phyloP scores from a whole-genome alignment of 2,329 filamentous ascomycete species.

The Cordyceps militaris region DNA sequence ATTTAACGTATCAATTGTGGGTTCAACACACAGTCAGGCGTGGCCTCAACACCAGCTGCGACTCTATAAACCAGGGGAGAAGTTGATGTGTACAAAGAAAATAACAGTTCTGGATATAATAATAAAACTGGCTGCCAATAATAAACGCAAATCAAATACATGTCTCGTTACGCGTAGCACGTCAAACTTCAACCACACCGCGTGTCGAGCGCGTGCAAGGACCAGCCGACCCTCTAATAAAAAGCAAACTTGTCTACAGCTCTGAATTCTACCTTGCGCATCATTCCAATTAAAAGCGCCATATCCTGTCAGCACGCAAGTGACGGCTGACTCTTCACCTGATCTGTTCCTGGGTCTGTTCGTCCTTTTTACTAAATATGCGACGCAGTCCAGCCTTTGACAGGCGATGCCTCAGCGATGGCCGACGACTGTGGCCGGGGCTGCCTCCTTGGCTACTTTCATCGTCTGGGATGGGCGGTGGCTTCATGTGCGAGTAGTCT shows the following conservation, averaged over 20 bases:
- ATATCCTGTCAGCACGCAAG: not conserved
- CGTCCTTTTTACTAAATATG: constrained; percentile 31
- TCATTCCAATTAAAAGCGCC: not conserved
- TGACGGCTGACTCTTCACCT: not conserved
- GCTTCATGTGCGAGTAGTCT: constrained; percentile 12
- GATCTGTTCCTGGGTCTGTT: not conserved
- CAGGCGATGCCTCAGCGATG: constrained; percentile 23
- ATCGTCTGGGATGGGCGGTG: constrained; percentile 14
- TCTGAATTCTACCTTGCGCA: not conserved
- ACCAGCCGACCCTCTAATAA: not conserved
- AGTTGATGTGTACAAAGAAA: not conserved
- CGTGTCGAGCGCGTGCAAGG: not conserved
- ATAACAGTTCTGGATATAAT: constrained; percentile 3
- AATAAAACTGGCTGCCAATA: not conserved
- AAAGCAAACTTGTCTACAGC: not conserved
- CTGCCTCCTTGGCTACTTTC: not conserved
- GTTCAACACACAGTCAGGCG: no score
- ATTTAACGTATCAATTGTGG: no score
- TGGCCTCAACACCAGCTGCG: no score
- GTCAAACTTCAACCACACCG: not conserved
- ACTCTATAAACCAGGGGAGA: no score
- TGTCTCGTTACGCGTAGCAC: not conserved
- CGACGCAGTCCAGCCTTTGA: constrained; percentile 32
- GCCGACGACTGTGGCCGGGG: not conserved
- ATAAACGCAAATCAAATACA: not conserved